Evolutionary conservation across 2,329 filamentous ascomycete species (phyloP).

Genomic region (Aspergillus tamarii): DNA sequence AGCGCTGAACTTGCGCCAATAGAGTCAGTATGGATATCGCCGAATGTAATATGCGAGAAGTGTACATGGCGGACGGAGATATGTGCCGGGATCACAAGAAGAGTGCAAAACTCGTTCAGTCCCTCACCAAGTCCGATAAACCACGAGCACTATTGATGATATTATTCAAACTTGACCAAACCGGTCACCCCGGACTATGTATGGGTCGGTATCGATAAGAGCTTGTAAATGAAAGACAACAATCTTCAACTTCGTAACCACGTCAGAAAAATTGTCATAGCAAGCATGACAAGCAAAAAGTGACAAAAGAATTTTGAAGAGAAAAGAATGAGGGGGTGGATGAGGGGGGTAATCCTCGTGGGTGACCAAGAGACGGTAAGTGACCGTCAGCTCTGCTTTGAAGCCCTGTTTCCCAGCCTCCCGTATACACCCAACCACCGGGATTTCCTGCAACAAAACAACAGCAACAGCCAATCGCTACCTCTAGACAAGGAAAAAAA

Average conservation of each 20-base stretch:
- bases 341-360: not conserved
- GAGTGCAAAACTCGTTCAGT: not conserved
- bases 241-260: conserved; percentile 7
- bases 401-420: conserved; percentile 2
- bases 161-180: not conserved
- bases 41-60: conserved; percentile 27
- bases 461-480: conserved; percentile 16
- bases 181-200: not conserved
- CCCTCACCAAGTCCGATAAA: not conserved
- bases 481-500: not conserved
- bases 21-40: conserved; percentile 33
- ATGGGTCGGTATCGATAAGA: conserved; percentile 3
- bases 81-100: conserved; percentile 5
- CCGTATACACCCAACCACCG: conserved; percentile 36
- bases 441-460: conserved; percentile 30
- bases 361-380: not conserved
- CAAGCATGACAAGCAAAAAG: conserved; percentile 8
- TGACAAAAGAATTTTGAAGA: conserved; percentile 1
- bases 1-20: conserved; percentile 26
- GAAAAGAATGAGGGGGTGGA: conserved; percentile 8
- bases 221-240: conserved; percentile 1
- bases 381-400: not conserved
- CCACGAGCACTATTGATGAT: not conserved
- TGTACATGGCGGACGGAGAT: conserved; percentile 33
- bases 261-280: conserved; percentile 4